Base-by-base conservation (phyloP, 2,329 filamentous ascomycete genomes). In the Plenodomus lindquistii region DNA sequence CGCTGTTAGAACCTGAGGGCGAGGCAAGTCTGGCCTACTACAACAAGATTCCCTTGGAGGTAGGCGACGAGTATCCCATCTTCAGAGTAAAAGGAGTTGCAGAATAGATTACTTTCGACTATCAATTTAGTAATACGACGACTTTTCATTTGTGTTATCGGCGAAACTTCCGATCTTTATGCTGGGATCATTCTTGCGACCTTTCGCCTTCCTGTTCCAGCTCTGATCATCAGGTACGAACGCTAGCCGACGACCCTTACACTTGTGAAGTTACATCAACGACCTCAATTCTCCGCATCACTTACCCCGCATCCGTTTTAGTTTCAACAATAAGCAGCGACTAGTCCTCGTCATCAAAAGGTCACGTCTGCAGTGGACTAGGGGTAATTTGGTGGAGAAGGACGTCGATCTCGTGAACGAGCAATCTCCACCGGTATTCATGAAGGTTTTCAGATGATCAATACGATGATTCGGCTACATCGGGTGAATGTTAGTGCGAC, bases 1-100 rank as follows among this genome's bases (percentile, higher is more conserved):
- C 57, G 20, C 45, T 57, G 11, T 38, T 65, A 19, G 59, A 65
- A 47, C 62, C 62, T n/a, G 62, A 64, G 56, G 60, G 55, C 20
- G 52, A 57, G 36, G 57, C 59, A 38, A 59, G 52, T 42, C 55
- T 55, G 42, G 62, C 53, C 4, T 50, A 46, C 16, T 65, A 62
- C 36, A 60, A 57, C 42, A 54, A 57, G 24, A 47, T 64, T 10
- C 55, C 57, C 10, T 29, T 62, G 16, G 46, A 55, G 19, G 45
- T 40, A 2, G 59, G 57, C 4, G 60, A 62, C 20, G 60, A 64
- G 36, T 63, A 61, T 40, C 47, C 44, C 2, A 20, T 54, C 5
- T 51, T 48, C 15, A 31, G 48, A 8, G 44, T 51, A 1, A 4
- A 46, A 16, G 48, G 24, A 20, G 22, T 6, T 24, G 22, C 22